A percentile compares a stretch with the other conserved stretches of the same genome.
These are phyloP conservation scores for Zygotorulaspora florentina DNA, from an alignment of 805 yeast genomes.

Conservation along the genomic window DNA sequence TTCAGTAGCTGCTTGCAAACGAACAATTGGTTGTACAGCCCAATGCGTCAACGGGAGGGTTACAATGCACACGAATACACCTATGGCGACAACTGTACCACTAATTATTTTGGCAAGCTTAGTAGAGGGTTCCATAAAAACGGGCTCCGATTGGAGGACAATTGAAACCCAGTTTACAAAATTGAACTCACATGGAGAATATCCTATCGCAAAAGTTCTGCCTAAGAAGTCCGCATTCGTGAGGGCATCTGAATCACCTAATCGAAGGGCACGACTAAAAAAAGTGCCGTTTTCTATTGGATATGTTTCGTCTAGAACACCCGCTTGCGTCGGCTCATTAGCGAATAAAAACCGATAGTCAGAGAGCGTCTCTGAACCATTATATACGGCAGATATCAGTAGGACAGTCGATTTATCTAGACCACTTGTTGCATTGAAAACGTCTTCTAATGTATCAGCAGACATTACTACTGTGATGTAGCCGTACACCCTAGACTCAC, in stretches of 20 bases:
- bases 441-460: conserved; percentile 41
- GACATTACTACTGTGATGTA: conserved; percentile 58
- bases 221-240: conserved; percentile 38
- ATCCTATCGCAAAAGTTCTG: conserved; percentile 54
- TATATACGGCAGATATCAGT: conserved; percentile 30
- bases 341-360: conserved; percentile 44
- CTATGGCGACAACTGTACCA: conserved; percentile 76
- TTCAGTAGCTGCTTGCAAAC: conserved; percentile 79
- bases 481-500: conserved; percentile 61
- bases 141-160: conserved; percentile 57
- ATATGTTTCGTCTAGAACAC: conserved; percentile 23
- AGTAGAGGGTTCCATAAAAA: conserved; percentile 59
- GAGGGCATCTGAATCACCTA: conserved; percentile 40
- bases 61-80: conserved; percentile 65
- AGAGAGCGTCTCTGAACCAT: conserved; percentile 21
- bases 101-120: conserved; percentile 63
- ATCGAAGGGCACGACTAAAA: conserved; percentile 35
- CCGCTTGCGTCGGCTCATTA: conserved; percentile 27
- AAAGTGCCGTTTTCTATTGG: conserved; percentile 34
- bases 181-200: conserved; percentile 41
- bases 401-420: conserved; percentile 37
- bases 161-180: conserved; percentile 66
- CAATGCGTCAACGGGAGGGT: conserved; percentile 81
- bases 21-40: conserved; percentile 78
- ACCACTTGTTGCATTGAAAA: conserved; percentile 41